These are phyloP conservation scores for Candida neerlandica DNA, from an alignment of 1,139 yeast genomes.

Conservation along the genomic window DNA sequence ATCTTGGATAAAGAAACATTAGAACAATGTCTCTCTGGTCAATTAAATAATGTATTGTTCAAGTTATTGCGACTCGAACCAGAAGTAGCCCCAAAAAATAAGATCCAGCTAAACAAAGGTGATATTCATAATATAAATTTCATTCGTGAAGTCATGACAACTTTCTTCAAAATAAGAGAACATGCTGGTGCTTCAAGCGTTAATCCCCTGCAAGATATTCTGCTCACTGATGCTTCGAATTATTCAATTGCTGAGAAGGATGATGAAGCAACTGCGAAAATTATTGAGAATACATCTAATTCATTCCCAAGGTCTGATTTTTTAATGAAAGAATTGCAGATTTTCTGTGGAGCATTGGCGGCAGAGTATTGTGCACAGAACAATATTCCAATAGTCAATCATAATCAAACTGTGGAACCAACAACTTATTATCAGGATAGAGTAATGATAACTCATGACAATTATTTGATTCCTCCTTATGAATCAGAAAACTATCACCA, in stretches of 20 bases:
- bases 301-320: slow-evolving; percentile 20
- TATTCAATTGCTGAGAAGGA: background rate
- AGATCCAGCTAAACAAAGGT: slow-evolving; percentile 19
- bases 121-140: slow-evolving; percentile 40
- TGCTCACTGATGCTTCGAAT: slow-evolving; percentile 3
- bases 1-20: slow-evolving; percentile 22
- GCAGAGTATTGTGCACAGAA: slow-evolving; percentile 26
- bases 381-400: slow-evolving; percentile 32
- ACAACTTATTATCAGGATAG: slow-evolving; percentile 16
- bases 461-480: slow-evolving; percentile 38
- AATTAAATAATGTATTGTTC: slow-evolving; percentile 31
- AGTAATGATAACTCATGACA: slow-evolving; percentile 40
- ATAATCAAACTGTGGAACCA: slow-evolving; percentile 21
- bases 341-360: slow-evolving; percentile 29
- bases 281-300: background rate
- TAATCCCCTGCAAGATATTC: slow-evolving; percentile 4
- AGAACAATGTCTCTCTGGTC: slow-evolving; percentile 33
- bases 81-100: slow-evolving; percentile 2
- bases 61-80: slow-evolving; percentile 25
- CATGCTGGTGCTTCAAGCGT: slow-evolving; percentile 29
- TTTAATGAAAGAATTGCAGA: slow-evolving; percentile 30
- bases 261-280: background rate
- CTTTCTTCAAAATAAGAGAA: slow-evolving; percentile 37
- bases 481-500: slow-evolving; percentile 38
- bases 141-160: slow-evolving; percentile 32